Base-by-base conservation (phyloP, 331 rosid genomes). In the Quercus phellos region DNA sequence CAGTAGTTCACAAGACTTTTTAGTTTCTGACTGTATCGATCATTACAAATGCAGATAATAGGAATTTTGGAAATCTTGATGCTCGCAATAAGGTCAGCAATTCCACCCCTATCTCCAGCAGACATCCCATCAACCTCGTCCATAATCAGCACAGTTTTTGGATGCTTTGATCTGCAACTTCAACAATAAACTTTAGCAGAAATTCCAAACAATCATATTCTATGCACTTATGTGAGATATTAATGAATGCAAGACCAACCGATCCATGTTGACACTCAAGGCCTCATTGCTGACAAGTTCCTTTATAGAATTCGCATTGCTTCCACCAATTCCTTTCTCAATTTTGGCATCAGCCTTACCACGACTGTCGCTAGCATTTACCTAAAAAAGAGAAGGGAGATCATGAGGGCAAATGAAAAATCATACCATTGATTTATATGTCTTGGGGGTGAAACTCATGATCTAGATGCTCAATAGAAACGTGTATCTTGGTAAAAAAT, bases 101-200 rank as follows among this genome's bases (percentile, higher is more conserved):
- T 73, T 73, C 99, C 99, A 76, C 99, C 99, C 85, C 99, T 85
- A 85, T 94, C 99, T 83, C 99, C 99, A 82, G 99, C 99, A 74
- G 99, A 94, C 99, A 94, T 94, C 85, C 99, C 99, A 85, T 94
- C 98, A 76, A 94, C 99, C 79, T 94, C 99, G 67, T 94, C 99
- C 99, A 94, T 94, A 81, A 94, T 90, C 72, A 94, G 92, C 79
- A 94, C 99, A 73, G 93, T 83, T 88, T 89, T 92, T 51, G 89
- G 80, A 69, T 35, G 90, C 84, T 87, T 90, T 51, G 91, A 79
- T 90, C 98, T 94, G 90, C 76, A 90, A 77, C 71, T 87, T 21
- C 51, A 56, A 63, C 21, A 38, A 74, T 29, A 63, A 75, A 78
- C 19, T 26, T n/a, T 7, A 72, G 71, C 68, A 79, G 51, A 77